Conservation (phyloP, 1,139 yeast genomes). For the Wickerhamiella pararugosa region DNA sequence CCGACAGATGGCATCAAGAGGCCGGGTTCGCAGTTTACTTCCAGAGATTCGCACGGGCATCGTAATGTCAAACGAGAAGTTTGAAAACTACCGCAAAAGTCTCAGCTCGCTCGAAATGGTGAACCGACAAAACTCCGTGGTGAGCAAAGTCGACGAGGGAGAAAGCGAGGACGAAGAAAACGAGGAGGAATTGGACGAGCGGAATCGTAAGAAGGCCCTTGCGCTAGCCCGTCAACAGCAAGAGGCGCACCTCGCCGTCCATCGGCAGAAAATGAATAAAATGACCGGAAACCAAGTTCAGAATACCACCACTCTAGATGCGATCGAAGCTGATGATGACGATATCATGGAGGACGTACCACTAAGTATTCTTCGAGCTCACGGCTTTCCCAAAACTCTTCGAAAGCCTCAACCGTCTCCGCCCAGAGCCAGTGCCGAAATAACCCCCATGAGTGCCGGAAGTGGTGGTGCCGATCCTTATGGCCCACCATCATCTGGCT, state of each 20-base stretch:
- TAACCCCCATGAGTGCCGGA: background rate
- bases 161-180: slow-evolving; percentile 10
- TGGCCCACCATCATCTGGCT: background rate
- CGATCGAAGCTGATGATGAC: slow-evolving; percentile 20
- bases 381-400: slow-evolving; percentile 24
- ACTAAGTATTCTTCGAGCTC: slow-evolving; percentile 28
- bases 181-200: slow-evolving; percentile 12
- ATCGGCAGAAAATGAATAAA: slow-evolving; percentile 30
- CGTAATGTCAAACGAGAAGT: slow-evolving; percentile 25
- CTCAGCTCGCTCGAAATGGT: slow-evolving; percentile 10
- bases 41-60: slow-evolving; percentile 13
- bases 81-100: slow-evolving; percentile 23
- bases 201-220: slow-evolving; percentile 12
- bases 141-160: background rate
- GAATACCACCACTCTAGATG: slow-evolving; percentile 7
- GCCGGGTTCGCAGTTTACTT: slow-evolving; percentile 10
- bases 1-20: slow-evolving; percentile 12
- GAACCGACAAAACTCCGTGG: slow-evolving; percentile 11
- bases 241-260: slow-evolving; percentile 28
- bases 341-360: slow-evolving; percentile 30
- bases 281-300: slow-evolving; percentile 23
- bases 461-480: background rate
- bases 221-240: slow-evolving; percentile 24
- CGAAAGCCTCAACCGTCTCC: background rate
- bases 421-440: background rate